phyloP scores from a whole-genome alignment of 805 yeast species.

The Naumovozyma dairenensis region DNA sequence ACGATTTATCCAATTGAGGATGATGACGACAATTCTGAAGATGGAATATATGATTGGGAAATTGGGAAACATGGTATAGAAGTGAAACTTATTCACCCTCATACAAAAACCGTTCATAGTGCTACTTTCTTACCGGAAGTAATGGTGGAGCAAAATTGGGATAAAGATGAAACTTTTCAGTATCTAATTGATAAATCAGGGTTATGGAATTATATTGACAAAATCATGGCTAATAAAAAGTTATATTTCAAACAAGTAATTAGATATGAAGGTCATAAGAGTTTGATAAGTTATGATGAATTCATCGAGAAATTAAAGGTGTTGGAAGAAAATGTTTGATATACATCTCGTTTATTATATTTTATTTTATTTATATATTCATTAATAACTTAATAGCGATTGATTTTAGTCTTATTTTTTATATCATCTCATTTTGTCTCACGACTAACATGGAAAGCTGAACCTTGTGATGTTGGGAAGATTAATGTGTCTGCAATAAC shows the following conservation, averaged over 20 bases:
- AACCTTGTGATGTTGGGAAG: conserved; percentile 80
- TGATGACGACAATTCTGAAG: conserved; percentile 35
- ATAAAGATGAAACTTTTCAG: conserved; percentile 49
- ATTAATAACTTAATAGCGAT: conserved; percentile 10
- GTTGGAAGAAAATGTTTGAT: not conserved
- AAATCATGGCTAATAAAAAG: conserved; percentile 27
- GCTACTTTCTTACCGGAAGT: conserved; percentile 91
- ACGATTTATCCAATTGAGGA: conserved; percentile 38
- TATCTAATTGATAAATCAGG: conserved; percentile 73
- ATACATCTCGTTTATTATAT: conserved; percentile 1
- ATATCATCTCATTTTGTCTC: conserved; percentile 26
- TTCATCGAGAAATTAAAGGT: conserved; percentile 20
- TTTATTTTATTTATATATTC: conserved; percentile 5
- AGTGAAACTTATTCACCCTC: conserved; percentile 37
- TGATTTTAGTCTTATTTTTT: conserved; percentile 15
- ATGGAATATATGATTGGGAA: conserved; percentile 59
- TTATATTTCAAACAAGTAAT: conserved; percentile 34
- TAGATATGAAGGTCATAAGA: conserved; percentile 48
- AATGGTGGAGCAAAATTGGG: conserved; percentile 82
- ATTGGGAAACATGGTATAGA: conserved; percentile 77
- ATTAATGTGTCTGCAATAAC: conserved; percentile 69
- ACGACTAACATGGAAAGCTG: conserved; percentile 52
- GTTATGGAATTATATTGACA: conserved; percentile 18
- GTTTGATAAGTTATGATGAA: conserved; percentile 33
- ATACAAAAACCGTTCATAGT: conserved; percentile 33